phyloP scores from a whole-genome alignment of 2,329 filamentous ascomycete species.

The Fusarium pseudoanthophilum region DNA sequence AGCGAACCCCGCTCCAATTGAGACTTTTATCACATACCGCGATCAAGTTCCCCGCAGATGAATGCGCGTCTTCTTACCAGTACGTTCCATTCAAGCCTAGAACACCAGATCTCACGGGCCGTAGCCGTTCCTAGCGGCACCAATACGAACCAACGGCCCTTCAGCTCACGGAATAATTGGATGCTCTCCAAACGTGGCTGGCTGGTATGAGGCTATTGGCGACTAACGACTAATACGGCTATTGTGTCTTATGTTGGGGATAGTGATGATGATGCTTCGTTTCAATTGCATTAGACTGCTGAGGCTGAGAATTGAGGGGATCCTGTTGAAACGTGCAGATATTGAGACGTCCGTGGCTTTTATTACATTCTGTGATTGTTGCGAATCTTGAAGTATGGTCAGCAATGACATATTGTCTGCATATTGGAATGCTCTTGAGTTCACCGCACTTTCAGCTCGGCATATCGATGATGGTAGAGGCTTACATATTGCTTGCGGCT shows the following conservation, averaged over 20 bases:
- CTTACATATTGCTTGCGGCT: not conserved
- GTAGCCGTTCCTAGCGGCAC: constrained; percentile 3
- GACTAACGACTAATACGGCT: not conserved
- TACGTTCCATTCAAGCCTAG: not conserved
- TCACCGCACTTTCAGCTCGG: not conserved
- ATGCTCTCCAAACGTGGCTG: not conserved
- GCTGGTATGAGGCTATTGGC: not conserved
- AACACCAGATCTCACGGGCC: constrained; percentile 11
- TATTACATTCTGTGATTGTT: not conserved
- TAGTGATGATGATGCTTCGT: not conserved
- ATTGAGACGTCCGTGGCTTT: not conserved
- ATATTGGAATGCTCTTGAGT: not conserved
- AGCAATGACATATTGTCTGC: not conserved
- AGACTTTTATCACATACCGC: constrained; percentile 5
- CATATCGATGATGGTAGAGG: not conserved
- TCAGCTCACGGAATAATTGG: not conserved
- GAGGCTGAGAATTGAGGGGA: not conserved
- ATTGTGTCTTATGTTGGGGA: not conserved
- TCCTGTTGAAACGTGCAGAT: not conserved
- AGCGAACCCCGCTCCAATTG: not conserved
- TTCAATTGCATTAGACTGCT: not conserved
- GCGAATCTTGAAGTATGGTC: not conserved
- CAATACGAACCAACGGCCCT: not conserved
- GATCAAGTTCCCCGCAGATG: not conserved
- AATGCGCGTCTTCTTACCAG: not conserved